phyloP scores from a whole-genome alignment of 306 rosid genomes.

The Cucumis melo region DNA sequence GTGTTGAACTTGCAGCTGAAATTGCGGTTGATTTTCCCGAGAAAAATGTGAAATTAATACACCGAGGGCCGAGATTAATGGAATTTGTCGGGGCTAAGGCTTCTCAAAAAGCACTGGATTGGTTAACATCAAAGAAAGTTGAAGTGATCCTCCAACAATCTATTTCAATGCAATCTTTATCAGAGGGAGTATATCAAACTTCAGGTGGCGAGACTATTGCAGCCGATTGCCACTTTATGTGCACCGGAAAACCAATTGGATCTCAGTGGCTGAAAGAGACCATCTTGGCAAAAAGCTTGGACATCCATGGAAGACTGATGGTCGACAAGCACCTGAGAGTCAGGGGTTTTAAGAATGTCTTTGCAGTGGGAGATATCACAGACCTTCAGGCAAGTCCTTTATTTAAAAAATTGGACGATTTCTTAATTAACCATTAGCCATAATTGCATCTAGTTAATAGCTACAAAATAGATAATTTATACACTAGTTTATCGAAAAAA shows the following conservation, averaged over 20 bases:
- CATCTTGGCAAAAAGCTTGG: conserved; percentile 11
- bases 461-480: neutral
- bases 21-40: conserved; percentile 20
- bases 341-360: conserved; percentile 23
- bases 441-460: neutral
- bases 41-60: conserved; percentile 22
- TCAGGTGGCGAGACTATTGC: conserved; percentile 19
- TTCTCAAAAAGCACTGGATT: conserved; percentile 25
- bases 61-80: conserved; percentile 24
- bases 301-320: conserved; percentile 19
- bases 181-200: conserved; percentile 15
- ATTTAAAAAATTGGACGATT: neutral
- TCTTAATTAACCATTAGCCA: neutral
- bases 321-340: conserved; percentile 27
- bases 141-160: conserved; percentile 28
- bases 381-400: conserved; percentile 14
- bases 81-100: conserved; percentile 28
- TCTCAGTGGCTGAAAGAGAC: conserved; percentile 24
- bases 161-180: conserved; percentile 7
- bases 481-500: neutral
- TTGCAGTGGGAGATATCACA: conserved; percentile 30
- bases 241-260: conserved; percentile 18
- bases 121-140: conserved; percentile 27
- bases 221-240: conserved; percentile 29
- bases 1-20: conserved; percentile 36